Evolutionary conservation across 495 filamentous ascomycete species (phyloP), one percentile per base, ranked within the genome.

Genomic region (Neurospora hispaniola): DNA sequence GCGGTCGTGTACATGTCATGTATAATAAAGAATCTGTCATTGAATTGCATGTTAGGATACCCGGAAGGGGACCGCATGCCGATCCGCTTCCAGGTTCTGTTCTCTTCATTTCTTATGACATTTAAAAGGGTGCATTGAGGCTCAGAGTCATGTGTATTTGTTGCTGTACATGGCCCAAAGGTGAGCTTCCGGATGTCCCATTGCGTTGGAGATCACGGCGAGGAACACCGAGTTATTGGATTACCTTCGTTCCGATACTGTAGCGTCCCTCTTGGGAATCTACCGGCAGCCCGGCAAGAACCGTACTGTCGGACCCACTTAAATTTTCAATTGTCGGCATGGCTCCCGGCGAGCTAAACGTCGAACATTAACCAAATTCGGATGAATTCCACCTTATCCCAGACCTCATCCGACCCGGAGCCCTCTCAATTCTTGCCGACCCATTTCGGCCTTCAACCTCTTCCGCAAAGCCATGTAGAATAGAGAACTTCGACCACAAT

Each of bases 1-100:
- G 42, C 44, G 68, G 42, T 42, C 39, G 66, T 77, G 72, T 77
- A 77, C 68, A 75, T 75, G 48, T 72, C 42, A n/a, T 78, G 77
- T 78, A 77, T 74, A 76, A 68, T 78, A 75, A 35, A 62, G 54
- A 62, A 66, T 66, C 54, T 35, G 27, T 66, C 27, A 66, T 66
- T 66, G 54, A 66, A 66, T 66, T 66, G 54, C 54, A 66, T 66
- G 54, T 66, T 66, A 66, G 54, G 54, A 66, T 66, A 66, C 54
- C 54, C 54, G 54, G 27, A 66, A 66, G 54, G 54, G 54, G 54
- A 66, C 54, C 54, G 54, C 54, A 66, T 66, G 54, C 54, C 54
- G 54, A 66, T 66, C 54, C 27, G 54, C 54, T 66, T 66, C 54
- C 54, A 66, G 54, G 54, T 66, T 66, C 54, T 66, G 54, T 3